Base-by-base conservation (phyloP, 352 stramenopile genomes). In the Sclerospora graminicola region DNA sequence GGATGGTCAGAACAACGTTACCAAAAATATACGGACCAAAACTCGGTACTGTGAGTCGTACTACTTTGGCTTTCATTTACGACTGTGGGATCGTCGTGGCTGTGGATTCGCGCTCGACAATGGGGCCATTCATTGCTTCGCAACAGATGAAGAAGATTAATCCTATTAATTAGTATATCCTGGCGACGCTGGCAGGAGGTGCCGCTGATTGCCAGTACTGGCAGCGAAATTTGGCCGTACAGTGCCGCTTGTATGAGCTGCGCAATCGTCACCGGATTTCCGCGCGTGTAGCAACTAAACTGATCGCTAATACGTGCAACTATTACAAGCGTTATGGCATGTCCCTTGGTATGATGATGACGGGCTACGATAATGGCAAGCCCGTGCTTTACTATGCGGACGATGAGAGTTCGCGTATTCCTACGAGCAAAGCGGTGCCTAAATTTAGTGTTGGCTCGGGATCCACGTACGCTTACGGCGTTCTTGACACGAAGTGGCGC, bases 101-200 rank as follows among this genome's bases (percentile, higher is more conserved):
- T n/a, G n/a, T n/a, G n/a, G n/a, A n/a, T n/a, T n/a, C n/a, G n/a
- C n/a, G n/a, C n/a, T 97, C 95, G 26, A 99, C 96, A 20, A 97
- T 98, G 88, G 97, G 97, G 7, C 76, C 92, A 24, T 99, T 99
- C 86, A 97, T 99, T 35, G 91, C 95, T 6, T 99, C 95, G 20
- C 86, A 95, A 18, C 96, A 97, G 28, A 96, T 99, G 18, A 98
- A 99, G 63, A 99, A 99, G 73, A 82, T 99, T 13, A 99, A 99
- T 73, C 89, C 98, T 69, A 99, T 99, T 73, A 99, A 99, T 73
- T 95, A 97, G 18, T 99, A 98, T 63, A 93, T 99, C 30, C 72
- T 99, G 1, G 96, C 95, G 30, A 99, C 97, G 33, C 97, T 99
- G 71, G 96, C 97, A 13, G 97, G 97, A 15, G 95, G 95, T 43